These are phyloP conservation scores for Russula dissimulans DNA, from an alignment of 768 basidiomycete genomes.

Conservation along the genomic window DNA sequence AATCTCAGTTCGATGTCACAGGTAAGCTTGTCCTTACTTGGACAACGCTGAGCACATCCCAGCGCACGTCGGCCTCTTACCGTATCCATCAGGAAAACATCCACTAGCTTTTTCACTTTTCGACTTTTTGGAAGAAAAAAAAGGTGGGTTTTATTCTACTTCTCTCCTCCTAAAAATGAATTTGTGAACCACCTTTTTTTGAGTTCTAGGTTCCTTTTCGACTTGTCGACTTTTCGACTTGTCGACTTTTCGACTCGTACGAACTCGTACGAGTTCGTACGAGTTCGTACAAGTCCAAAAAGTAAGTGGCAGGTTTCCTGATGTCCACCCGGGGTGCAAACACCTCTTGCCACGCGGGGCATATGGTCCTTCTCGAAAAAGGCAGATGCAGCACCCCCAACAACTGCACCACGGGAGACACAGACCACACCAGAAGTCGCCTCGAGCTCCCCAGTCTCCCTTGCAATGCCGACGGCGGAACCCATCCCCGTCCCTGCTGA, in stretches of 20 bases:
- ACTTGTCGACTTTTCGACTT: too few species aligned
- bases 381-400: not conserved
- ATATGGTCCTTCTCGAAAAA: conserved; percentile 14
- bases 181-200: too few species aligned
- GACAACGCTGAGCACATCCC: not conserved
- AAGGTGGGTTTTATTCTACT: too few species aligned
- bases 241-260: too few species aligned
- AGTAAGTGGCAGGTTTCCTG: too few species aligned
- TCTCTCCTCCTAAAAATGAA: too few species aligned
- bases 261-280: too few species aligned
- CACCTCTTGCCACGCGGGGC: not conserved
- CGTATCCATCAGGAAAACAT: too few species aligned
- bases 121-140: too few species aligned
- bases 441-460: not conserved
- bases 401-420: not conserved
- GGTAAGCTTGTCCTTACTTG: not conserved
- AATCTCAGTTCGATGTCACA: not conserved
- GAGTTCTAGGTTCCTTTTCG: too few species aligned
- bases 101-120: too few species aligned
- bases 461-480: not conserved
- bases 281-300: too few species aligned
- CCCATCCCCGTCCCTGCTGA: not conserved
- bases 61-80: conserved; percentile 1
- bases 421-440: not conserved
- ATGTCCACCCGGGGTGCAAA: not conserved